Evolutionary conservation across 2,329 filamentous ascomycete genomes (phyloP).

Genomic region (Beauveria asiatica): DNA sequence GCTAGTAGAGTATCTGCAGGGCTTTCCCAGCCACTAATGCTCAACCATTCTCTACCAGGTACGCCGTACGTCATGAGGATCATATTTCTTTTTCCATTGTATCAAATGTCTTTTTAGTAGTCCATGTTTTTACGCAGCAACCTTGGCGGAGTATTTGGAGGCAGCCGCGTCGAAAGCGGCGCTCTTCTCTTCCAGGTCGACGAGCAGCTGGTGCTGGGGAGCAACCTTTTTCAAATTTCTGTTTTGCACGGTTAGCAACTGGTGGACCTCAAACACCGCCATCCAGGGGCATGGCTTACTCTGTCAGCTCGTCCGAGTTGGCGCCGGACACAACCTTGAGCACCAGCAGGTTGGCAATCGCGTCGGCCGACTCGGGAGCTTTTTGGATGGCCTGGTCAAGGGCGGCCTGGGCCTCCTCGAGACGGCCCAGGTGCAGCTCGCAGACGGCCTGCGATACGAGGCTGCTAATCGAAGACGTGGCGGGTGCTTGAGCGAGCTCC

Average conservation of each 20-base stretch:
- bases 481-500: slow-evolving; percentile 81
- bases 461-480: slow-evolving; percentile 65
- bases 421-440: slow-evolving; percentile 80
- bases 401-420: slow-evolving; percentile 82
- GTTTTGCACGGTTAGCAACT: slow-evolving; percentile 17
- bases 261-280: background rate
- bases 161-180: slow-evolving; percentile 80
- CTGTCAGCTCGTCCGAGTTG: slow-evolving; percentile 51
- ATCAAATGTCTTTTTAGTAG: background rate
- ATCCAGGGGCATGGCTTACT: slow-evolving; percentile 38
- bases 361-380: slow-evolving; percentile 61
- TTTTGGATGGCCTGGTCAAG: slow-evolving; percentile 71
- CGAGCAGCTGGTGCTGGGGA: slow-evolving; percentile 61
- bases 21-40: background rate
- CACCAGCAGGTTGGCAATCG: slow-evolving; percentile 76
- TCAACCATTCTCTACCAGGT: slow-evolving; percentile 1
- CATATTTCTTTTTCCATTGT: background rate
- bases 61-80: slow-evolving; percentile 6
- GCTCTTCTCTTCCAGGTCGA: slow-evolving; percentile 72
- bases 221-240: slow-evolving; percentile 51
- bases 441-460: slow-evolving; percentile 84
- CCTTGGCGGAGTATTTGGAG: slow-evolving; percentile 79
- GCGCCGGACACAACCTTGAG: slow-evolving; percentile 70
- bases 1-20: background rate
- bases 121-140: slow-evolving; percentile 39